Base-by-base conservation (phyloP, 1,284 basidiomycete species). In the Exobasidium rhododendri region DNA sequence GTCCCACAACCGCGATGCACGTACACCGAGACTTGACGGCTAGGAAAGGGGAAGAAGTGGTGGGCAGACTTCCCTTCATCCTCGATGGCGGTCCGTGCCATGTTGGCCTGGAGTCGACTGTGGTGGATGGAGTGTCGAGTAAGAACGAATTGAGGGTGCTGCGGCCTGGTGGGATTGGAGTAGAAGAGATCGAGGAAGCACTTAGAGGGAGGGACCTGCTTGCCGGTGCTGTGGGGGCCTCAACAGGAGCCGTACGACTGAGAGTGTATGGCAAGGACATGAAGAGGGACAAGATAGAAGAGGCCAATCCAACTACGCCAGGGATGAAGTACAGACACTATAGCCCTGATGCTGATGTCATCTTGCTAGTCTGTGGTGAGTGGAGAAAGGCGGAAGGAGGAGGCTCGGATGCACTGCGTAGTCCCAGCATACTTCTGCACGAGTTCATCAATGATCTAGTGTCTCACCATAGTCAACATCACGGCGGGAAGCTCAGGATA, bases 321-420 rank as follows among this genome's bases (percentile, higher is more conserved):
- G 96, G 96, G n/a, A 97, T 97, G 94, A 99, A 99, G 82, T 99
- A 99, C 80, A 86, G 90, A 56, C 96, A 99, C 82, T 99, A 99
- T 80, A 90, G 93, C 28, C 94, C 94, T 1, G 83, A 72, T 0
- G 75, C 77, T 1, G 62, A 66, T 4, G 77, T 79, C 0, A 56
- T 76, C 0, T 62, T 77, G 56, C 59, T 73, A 43, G 47, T 50
- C 4, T 40, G 17, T 40, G 35, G 35, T 10, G 17, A 40, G 7
- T 7, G 35, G 7, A 40, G 35, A 40, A 17, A 17, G 10, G 7
- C 17, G 35, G 17, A 7, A 40, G 35, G 17, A 40, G 35, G 17
- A 17, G 47, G 14, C 4, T 20, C 14, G 13, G n/a, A 13, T 20
- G 24, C 24, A 7, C 20, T 13, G 26, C 2, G 47, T 14, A 50